Evolutionary conservation across 2,329 filamentous ascomycete genomes (phyloP).

Genomic region (Fusarium anthophilum): DNA sequence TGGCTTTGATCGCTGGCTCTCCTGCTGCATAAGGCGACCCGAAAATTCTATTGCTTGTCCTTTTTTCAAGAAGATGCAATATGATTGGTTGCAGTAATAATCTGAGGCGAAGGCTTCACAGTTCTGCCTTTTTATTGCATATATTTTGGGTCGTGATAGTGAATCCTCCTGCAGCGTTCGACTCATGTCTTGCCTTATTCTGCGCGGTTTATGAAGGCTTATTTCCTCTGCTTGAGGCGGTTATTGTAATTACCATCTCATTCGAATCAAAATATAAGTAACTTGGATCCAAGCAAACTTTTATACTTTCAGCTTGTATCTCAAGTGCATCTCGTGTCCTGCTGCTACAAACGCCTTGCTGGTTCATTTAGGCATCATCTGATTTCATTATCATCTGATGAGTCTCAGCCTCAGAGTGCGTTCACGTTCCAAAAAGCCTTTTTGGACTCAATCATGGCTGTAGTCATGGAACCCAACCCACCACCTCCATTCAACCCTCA

Average conservation of each 20-base stretch:
- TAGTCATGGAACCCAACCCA: conserved; percentile 6
- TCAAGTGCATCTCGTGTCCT: background rate
- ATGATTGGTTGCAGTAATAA: background rate
- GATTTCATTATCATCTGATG: conserved; percentile 21
- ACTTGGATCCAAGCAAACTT: background rate
- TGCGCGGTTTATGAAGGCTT: conserved; percentile 1
- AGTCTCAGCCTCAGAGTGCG: background rate
- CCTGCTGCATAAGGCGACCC: background rate
- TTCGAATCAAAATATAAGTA: background rate
- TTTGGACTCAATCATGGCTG: background rate
- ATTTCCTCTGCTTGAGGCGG: background rate
- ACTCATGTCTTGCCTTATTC: conserved; percentile 10
- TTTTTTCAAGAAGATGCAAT: background rate
- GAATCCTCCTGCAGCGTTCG: conserved; percentile 17
- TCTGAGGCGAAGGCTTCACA: background rate
- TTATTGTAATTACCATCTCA: background rate
- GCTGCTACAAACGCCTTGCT: background rate
- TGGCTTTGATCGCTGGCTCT: background rate
- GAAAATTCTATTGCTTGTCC: background rate
- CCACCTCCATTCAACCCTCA: background rate
- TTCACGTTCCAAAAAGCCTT: background rate
- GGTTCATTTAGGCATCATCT: conserved; percentile 11
- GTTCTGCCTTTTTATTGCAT: background rate
- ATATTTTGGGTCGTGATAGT: conserved; percentile 5
- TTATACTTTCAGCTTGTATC: background rate